phyloP scores from a whole-genome alignment of 495 filamentous ascomycete species.

The Neurospora sp. region DNA sequence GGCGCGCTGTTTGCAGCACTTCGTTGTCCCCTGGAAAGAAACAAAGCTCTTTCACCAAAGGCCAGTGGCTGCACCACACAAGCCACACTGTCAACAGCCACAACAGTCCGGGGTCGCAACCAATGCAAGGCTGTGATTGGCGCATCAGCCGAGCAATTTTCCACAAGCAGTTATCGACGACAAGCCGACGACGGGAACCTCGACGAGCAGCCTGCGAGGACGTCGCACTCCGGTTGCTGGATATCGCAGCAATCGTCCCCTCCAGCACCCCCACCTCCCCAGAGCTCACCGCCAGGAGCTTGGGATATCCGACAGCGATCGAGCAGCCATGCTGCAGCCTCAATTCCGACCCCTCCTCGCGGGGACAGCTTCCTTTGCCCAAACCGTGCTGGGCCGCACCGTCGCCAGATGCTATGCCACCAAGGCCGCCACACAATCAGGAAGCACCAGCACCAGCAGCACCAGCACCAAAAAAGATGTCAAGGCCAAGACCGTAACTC shows the following conservation, averaged over 20 bases:
- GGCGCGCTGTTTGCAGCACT: neutral
- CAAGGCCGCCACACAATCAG: neutral
- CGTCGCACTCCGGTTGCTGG: neutral
- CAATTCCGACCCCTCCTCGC: conserved; percentile 19
- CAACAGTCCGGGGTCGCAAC: neutral
- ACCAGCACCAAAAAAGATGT: conserved; percentile 1
- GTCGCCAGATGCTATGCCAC: conserved; percentile 18
- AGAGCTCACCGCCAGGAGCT: neutral
- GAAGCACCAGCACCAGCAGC: neutral
- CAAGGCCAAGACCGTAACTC: conserved; percentile 16
- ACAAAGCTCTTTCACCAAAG: neutral
- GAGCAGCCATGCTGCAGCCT: conserved; percentile 22
- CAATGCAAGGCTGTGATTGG: neutral
- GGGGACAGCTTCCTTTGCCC: conserved; percentile 13
- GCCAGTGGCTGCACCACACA: neutral
- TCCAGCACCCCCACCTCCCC: neutral
- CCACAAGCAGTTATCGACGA: neutral
- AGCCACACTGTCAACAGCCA: neutral
- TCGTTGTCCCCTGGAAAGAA: neutral
- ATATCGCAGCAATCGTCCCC: neutral
- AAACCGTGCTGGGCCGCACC: conserved; percentile 9
- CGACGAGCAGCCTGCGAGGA: neutral
- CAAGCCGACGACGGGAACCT: neutral
- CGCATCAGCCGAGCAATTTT: neutral
- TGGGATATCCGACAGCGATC: conserved; percentile 1